Base-by-base conservation (phyloP, 1,284 basidiomycete genomes). In the Tetrapyrgos nigripes region DNA sequence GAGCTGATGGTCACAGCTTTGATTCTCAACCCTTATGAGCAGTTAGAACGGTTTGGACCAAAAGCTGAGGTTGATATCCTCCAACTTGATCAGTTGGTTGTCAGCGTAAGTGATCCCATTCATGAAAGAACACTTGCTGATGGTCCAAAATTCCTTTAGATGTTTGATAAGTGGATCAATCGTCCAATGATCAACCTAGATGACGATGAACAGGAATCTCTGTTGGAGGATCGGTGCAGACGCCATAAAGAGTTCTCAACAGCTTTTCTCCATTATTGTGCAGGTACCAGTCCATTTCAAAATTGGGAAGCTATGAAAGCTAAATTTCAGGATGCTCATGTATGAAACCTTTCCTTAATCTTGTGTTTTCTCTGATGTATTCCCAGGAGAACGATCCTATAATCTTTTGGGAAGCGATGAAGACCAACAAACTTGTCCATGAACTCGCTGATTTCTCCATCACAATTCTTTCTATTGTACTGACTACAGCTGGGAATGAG, bases 361-460 rank as follows among this genome's bases (percentile, higher is more conserved):
- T 28, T 29, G 23, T 24, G 14, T n/a, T 27, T 21, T 24, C 31
- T 19, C 24, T 27, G 14, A 31, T 44, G 21, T 9, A 17, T 44
- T 48, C 33, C 48, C 17, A 68, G 61, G 68, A 64, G 14, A 40
- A 62, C 31, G 64, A 70, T 57, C 66, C 68, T 8, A 21, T 69
- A 26, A 29, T 49, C 3, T 59, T 69, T 35, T 71, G 67, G 69
- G 50, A 63, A 29, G 58, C 59, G 24, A 64, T 64, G 28, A 37
- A 53, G 8, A 6, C 13, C 4, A 59, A 52, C 13, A 50, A 37
- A 3, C 47, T 58, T 14, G 47, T 57, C 24, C 14, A 50, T 11
- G 61, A 67, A 31, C 66, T 71, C 19, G 58, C 66, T 0, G 46
- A 68, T 19, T 67, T 70, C 46, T 63, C 67, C n/a, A 57, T 64